phyloP scores from a whole-genome alignment of 129 eudicot genomes.

The Solidago caesia region DNA sequence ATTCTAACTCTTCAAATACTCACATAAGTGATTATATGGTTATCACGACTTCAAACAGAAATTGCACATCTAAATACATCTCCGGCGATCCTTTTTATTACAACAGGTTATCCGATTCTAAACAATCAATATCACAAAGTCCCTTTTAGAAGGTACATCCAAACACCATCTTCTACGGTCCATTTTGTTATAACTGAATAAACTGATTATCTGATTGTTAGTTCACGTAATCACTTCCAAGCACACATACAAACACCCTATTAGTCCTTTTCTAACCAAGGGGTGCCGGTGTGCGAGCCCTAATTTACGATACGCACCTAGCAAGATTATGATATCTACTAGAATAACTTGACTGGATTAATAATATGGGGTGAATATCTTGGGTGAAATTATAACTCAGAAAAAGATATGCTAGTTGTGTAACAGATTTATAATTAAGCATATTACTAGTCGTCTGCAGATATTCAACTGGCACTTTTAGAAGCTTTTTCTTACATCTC shows the following conservation, averaged over 20 bases:
- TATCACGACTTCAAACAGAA: background rate
- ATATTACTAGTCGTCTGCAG: background rate
- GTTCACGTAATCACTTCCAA: conserved; percentile 1
- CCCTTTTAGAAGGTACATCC: too few relatives aligned
- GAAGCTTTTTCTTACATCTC: background rate
- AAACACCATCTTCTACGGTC: too few relatives aligned
- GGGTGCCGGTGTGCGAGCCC: too few relatives aligned
- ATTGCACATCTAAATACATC: background rate
- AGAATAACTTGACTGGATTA: background rate
- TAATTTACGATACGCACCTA: background rate
- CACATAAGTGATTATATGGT: too few relatives aligned
- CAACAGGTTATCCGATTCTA: background rate
- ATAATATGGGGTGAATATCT: too few relatives aligned
- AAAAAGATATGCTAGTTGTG: background rate
- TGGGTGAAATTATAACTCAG: background rate
- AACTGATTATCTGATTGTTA: too few relatives aligned
- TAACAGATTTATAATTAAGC: background rate
- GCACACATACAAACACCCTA: background rate
- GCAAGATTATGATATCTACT: background rate
- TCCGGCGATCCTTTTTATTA: background rate
- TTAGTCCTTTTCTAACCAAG: background rate
- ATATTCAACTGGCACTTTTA: background rate
- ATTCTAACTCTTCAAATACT: background rate
- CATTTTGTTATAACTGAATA: too few relatives aligned
- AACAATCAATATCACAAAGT: too few relatives aligned